Base-by-base conservation (phyloP, 2,329 filamentous ascomycete genomes). In the Dothideomycetes sp. region DNA sequence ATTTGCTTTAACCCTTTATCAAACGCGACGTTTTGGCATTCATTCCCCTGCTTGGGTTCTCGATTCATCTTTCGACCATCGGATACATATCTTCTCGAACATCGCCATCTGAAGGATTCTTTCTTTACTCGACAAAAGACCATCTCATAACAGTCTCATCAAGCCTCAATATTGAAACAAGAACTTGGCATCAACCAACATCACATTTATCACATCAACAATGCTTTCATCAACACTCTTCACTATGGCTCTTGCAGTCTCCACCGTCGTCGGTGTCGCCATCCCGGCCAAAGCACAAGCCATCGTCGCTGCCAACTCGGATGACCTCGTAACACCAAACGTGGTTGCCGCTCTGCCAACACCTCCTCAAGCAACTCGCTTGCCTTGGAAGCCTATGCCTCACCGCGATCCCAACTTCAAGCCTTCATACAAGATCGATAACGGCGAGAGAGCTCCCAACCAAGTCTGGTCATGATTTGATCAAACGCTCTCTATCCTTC, bases 361-460 rank as follows among this genome's bases (percentile, higher is more conserved):
- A 6, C 40, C 30, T 4, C 32, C 40, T 13, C 33, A 32, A 17
- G 32, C 40, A 15, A 34, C 32, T 10, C 40, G 36, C 9, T 25
- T 34, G 4, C 40, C 40, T 7, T 42, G 40, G 40, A 42, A 42
- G 16, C 40, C 40, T 5, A 31, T 25, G 8, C 30, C 33, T 9
- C 32, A 35, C 20, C 40, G 31, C 40, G 32, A 42, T 15, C 40
- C 31, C 16, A 25, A 42, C 20, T 42, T 35, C 27, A 42, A 42
- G 40, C 40, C 40, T 8, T 42, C 40, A 7, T 42, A 42, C 20
- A 27, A 35, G 19, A 42, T 42, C 5, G 40, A 42, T 33, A 42
- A 42, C 20, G 40, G 40, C 19, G 40, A 42, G 27, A 34, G 40
- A 31, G 40, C 40, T 23, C 40, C 40, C 33, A 42, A 42, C 40